Evolutionary conservation across 164 flowering plant species (phyloP), one percentile per base, ranked within the genome.

Genomic region (Magnolia sinica): DNA sequence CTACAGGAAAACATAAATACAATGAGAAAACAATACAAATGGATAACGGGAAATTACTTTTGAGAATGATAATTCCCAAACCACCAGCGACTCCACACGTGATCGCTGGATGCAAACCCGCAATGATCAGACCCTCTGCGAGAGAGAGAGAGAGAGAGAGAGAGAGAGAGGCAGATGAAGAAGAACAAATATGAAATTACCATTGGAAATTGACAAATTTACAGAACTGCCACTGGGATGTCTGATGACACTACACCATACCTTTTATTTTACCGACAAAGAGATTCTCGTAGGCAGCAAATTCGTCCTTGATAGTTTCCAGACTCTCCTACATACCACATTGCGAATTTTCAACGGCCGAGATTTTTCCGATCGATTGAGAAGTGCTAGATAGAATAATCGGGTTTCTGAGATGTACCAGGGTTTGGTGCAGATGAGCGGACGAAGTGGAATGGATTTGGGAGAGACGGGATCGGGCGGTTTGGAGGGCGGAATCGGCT

Each of bases 231-330:
- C 7, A 1, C 7, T 68, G 11, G 49, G 16, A 68, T 24, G 27
- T 65, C 49, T 29, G 19, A 50, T 1, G 58, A 18, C 19, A 45
- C 22, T 9, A 55, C n/a, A 24, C 63, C 76, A 65, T 7, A 92
- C 98, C 98, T 91, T 91, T 95, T 7, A 92, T 75, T 80, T 92
- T 91, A 51, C 89, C 90, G 76, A 95, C 79, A 29, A 79, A 64
- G 23, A 79, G 20, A 77, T 81, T 86, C 84, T 93, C 98, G 51
- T 91, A 95, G 23, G 72, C 89, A 68, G 5, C 79, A 77, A 79
- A 85, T 37, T 87, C 86, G 10, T 86, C 80, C 84, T 87, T 92
- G 14, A 86, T 51, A 72, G 89, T 88, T 77, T 83, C 78, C 79
- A 92, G 74, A 51, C 85, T 82, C 23, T 87, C 94, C 97, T 95